Conservation (phyloP, 1,284 basidiomycete species). For the Papiliotrema fonsecae region DNA sequence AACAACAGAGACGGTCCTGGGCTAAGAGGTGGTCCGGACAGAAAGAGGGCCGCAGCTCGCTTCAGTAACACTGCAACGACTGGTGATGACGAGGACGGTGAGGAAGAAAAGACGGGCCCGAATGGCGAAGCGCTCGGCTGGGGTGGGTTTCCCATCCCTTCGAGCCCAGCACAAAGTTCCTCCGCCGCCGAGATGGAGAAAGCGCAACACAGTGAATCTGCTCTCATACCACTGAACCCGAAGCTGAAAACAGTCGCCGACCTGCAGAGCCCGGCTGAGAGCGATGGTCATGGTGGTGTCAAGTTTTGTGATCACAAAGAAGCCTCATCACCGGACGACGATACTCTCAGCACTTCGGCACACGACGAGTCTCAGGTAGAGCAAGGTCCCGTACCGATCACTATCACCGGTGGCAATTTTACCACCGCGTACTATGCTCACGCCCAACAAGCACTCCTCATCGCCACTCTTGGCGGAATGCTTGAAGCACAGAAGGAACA, state of each 20-base stretch:
- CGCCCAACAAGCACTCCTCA: slow-evolving; percentile 32
- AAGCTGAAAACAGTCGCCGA: too few relatives aligned
- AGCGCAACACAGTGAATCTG: too few relatives aligned
- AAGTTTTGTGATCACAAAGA: not conserved
- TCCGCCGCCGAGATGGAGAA: too few relatives aligned
- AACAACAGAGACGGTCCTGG: slow-evolving; percentile 26
- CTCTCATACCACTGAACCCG: too few relatives aligned
- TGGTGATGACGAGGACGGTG: slow-evolving; percentile 1
- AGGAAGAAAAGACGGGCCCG: not conserved
- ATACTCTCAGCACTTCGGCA: too few relatives aligned
- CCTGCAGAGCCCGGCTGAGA: too few relatives aligned
- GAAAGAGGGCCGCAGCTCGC: not conserved
- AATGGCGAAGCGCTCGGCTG: slow-evolving; percentile 13
- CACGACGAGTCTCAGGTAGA: too few relatives aligned
- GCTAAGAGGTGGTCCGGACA: slow-evolving; percentile 12
- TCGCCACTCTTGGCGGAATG: slow-evolving; percentile 29
- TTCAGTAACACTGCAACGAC: not conserved
- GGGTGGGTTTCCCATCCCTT: slow-evolving; percentile 26
- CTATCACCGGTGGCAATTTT: slow-evolving; percentile 1
- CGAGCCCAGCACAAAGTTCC: too few relatives aligned
- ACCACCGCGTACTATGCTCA: slow-evolving; percentile 21
- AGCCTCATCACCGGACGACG: not conserved
- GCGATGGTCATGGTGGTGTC: not conserved
- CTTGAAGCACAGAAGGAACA: slow-evolving; percentile 6
- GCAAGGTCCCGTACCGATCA: too few relatives aligned